Conservation (phyloP, 305 asterid species). For the Withania somnifera region DNA sequence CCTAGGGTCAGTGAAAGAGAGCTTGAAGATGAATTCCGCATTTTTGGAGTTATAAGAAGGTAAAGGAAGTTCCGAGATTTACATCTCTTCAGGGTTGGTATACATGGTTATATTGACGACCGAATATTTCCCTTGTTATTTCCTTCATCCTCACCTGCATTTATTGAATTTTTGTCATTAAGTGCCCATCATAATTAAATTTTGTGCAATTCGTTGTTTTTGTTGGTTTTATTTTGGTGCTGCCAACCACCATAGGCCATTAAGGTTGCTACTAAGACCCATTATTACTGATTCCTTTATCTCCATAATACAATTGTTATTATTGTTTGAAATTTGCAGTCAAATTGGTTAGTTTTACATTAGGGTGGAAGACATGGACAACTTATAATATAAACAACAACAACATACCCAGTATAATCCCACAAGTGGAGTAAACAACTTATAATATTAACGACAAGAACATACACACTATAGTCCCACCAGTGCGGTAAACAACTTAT, state of each 20-base stretch:
- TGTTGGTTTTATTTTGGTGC: background rate
- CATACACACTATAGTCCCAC: no score
- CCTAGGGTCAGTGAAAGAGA: slow-evolving; percentile 84
- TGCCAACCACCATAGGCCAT: background rate
- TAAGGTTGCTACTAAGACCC: background rate
- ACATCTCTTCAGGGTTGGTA: background rate
- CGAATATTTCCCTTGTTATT: background rate
- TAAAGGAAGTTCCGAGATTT: slow-evolving; percentile 1
- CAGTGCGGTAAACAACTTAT: no score
- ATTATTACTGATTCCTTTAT: background rate
- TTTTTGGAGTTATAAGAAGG: slow-evolving; percentile 80
- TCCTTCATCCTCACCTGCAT: background rate
- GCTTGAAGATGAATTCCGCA: slow-evolving; percentile 88
- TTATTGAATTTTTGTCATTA: background rate
- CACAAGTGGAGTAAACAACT: no score
- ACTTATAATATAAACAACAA: background rate
- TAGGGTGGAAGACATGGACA: background rate
- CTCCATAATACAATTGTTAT: background rate
- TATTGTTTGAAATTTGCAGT: background rate
- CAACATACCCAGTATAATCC: no score
- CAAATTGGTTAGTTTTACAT: background rate
- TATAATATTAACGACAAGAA: no score
- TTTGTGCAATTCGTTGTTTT: background rate
- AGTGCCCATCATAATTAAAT: background rate
- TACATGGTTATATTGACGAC: background rate